Base-by-base conservation (phyloP, 108 stramenopile species). In the Mediolabrus comicus region DNA sequence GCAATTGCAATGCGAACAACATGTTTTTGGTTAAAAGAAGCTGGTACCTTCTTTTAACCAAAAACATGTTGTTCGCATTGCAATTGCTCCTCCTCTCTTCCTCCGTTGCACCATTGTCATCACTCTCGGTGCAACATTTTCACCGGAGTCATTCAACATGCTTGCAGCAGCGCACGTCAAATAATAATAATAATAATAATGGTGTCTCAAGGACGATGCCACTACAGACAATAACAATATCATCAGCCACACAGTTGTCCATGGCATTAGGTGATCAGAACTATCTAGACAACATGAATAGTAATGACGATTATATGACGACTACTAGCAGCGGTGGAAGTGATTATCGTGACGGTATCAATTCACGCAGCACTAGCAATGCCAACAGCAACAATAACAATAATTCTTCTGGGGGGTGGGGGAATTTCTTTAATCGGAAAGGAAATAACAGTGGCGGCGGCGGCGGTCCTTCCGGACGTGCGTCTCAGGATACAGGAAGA, bases 251-350 rank as follows among this genome's bases (percentile, higher is more conserved):
- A 0, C 46, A 49, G 19, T 12, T 65, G 29, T 46, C 41, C 14
- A 65, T 65, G 64, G 46, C 46, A 9, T 27, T 33, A 24, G 52
- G 17, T n/a, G 68, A 58, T 0, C 38, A 38, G 4, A 69, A 69
- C 14, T 69, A 69, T 38, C 58, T 69, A 6, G 68, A 69, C 13
- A 34, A 58, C 30, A 69, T 69, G 3, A 57, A 39, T 38, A 46
- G 24, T 26, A 41, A 51, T 26, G 17, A 66, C 10, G 28, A 31
- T 24, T 35, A 30, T 27, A 34, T 43, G 56, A 27, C 17, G 46
- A 26, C 55, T 0, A 41, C 4, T 27, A 31, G 32, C 39, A 25
- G 55, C 16, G 27, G 39, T 19, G 68, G 36, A 5, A 25, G 16
- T 6, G 24, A 57, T 19, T 26, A 25, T 27, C 46, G 53, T 12